Evolutionary conservation across 1,139 yeast genomes (phyloP), one percentile per base, ranked within the genome.

Genomic region (Magnusiomyces tetraspermus): DNA sequence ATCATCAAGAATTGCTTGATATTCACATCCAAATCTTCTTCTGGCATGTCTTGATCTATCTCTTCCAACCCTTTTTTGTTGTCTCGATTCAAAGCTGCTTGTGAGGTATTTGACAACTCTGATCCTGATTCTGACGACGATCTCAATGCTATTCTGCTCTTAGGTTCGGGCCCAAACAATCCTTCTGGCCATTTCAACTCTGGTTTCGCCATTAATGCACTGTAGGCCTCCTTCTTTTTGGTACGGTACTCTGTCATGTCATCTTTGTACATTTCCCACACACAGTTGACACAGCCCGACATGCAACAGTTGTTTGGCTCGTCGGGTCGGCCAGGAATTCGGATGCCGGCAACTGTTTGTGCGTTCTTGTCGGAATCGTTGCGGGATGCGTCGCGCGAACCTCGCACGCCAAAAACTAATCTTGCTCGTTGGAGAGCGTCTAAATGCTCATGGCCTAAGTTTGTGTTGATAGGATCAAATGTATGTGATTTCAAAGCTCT

Each of bases 271-370:
- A 86, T 71, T 61, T 90, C 97, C 97, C 97, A 92, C 1, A 92
- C 97, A 68, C 98, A 92, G 67, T 90, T 87, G 42, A 88, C 81
- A 67, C 98, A 92, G 1, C 98, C 98, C 58, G 95, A 83, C 96
- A 89, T 89, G 67, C 98, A 92, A 67, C 98, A 92, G 67, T 90
- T 89, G 62, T 89, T 95, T 1, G 97, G 97, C 62, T 88, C 96
- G 4, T 72, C 74, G 1, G 98, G 98, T 62, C 76, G 77, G 19
- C 78, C 79, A 1, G 96, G 96, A 0, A 92, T 95, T 2, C 66
- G 67, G 0, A 90, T 71, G 0, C 97, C 97, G 0, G 82, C 90
- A 5, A 90, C 66, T 4, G 59, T 57, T 31, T 69, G 59, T 1
- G 70, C 62, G 43, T 61, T 56, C 2, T 56, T 51, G 50, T 59